Evolutionary conservation across 2,329 filamentous ascomycete species (phyloP).

Genomic region (Lomentospora prolificans): DNA sequence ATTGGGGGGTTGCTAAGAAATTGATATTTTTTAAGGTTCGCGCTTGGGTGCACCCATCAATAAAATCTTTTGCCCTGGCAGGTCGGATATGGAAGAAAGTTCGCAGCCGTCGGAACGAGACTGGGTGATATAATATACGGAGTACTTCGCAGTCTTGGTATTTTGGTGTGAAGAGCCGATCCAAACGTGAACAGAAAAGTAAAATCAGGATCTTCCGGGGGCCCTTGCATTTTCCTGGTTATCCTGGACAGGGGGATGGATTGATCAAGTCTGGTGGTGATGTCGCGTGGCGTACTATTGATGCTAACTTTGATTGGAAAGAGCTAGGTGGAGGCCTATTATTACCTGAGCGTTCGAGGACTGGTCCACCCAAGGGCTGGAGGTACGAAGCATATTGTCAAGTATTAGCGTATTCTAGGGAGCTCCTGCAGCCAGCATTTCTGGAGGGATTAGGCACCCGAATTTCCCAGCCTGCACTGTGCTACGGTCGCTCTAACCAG

Average conservation of each 20-base stretch:
- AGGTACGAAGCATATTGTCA: too few relatives aligned
- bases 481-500: too few relatives aligned
- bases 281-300: not conserved
- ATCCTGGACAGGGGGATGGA: not conserved
- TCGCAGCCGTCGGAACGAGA: too few relatives aligned
- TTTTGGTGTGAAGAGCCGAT: too few relatives aligned
- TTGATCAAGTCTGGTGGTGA: not conserved
- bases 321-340: too few relatives aligned
- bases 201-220: not conserved
- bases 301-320: not conserved
- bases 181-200: too few relatives aligned
- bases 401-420: too few relatives aligned
- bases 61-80: not conserved
- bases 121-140: too few relatives aligned
- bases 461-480: not conserved
- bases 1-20: too few relatives aligned
- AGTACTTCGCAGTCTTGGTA: too few relatives aligned
- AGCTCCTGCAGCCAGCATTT: not conserved
- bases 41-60: not conserved
- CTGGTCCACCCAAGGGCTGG: too few relatives aligned
- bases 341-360: not conserved
- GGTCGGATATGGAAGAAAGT: too few relatives aligned
- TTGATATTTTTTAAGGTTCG: not conserved
- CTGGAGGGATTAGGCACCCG: not conserved
- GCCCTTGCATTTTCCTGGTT: not conserved